phyloP scores from a whole-genome alignment of 345 rosid species.

The Chamaenerion angustifolium region DNA sequence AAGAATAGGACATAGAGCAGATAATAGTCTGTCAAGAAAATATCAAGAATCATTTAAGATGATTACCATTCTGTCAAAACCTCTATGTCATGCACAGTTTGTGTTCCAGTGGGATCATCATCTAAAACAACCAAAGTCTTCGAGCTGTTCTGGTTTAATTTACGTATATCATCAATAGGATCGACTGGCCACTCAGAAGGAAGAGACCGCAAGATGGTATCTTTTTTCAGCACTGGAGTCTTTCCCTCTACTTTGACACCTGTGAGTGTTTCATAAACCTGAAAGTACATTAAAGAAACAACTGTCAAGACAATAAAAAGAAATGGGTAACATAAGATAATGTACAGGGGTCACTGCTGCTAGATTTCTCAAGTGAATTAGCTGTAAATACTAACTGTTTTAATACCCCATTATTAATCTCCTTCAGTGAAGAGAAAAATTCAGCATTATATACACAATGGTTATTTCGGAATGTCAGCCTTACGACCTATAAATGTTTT shows the following conservation, averaged over 20 bases:
- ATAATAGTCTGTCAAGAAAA: neutral
- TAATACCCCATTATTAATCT: neutral
- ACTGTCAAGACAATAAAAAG: slow-evolving; percentile 4
- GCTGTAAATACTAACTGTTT: neutral
- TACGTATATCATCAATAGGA: slow-evolving; percentile 50
- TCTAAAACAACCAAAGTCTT: slow-evolving; percentile 86
- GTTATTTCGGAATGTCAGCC: no score
- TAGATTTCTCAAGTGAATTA: no score
- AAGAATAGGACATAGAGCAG: no score
- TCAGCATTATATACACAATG: neutral
- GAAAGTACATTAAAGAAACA: neutral
- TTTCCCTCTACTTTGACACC: slow-evolving; percentile 80
- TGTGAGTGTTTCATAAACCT: slow-evolving; percentile 82
- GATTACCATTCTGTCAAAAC: slow-evolving; percentile 93
- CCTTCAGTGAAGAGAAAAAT: neutral
- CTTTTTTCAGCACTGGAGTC: slow-evolving; percentile 58
- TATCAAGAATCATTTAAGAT: slow-evolving; percentile 1
- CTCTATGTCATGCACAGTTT: slow-evolving; percentile 93
- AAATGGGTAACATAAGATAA: neutral
- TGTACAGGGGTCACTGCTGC: no score
- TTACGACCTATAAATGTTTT: no score
- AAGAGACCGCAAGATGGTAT: slow-evolving; percentile 48
- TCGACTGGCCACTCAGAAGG: slow-evolving; percentile 80
- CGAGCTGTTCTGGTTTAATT: slow-evolving; percentile 41
- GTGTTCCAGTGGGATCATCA: slow-evolving; percentile 98